Percentiles rank a stretch among this genome's conserved stretches.
Conservation (phyloP, 2,329 filamentous ascomycete species). For the Phaeosphaeriaceae sp. region DNA sequence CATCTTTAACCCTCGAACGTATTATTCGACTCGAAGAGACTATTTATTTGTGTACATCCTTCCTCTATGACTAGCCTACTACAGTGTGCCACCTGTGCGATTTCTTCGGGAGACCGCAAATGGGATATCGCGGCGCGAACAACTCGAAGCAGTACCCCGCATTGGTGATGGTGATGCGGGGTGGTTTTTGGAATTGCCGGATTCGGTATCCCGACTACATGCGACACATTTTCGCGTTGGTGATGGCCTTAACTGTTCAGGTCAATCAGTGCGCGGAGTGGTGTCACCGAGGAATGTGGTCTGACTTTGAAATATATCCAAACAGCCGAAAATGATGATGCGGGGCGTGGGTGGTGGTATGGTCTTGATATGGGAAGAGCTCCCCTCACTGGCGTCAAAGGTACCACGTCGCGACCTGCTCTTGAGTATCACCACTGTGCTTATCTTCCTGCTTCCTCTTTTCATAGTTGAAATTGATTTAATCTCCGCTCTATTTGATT, state of each 20-base stretch:
- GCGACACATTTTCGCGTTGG: neutral
- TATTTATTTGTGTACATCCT: neutral
- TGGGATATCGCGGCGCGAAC: neutral
- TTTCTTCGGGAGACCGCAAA: neutral
- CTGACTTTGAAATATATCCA: neutral
- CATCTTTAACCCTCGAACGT: neutral
- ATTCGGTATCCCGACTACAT: constrained; percentile 1
- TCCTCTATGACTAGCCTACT: no score
- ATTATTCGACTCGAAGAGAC: neutral
- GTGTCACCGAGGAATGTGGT: neutral
- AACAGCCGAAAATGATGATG: constrained; percentile 1
- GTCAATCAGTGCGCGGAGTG: constrained; percentile 1
- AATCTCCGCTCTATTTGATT: neutral
- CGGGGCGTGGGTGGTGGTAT: neutral
- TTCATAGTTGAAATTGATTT: neutral
- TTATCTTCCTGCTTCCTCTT: neutral
- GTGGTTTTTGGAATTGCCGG: constrained; percentile 2
- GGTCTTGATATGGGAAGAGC: neutral
- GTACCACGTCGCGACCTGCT: neutral
- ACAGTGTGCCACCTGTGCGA: neutral
- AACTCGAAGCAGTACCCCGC: constrained; percentile 1
- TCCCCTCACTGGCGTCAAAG: constrained; percentile 5
- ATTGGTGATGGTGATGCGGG: constrained; percentile 1
- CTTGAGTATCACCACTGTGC: neutral
- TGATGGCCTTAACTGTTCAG: neutral